phyloP scores from a whole-genome alignment of 2,329 filamentous ascomycete genomes.

The Colletotrichum endophyticum region DNA sequence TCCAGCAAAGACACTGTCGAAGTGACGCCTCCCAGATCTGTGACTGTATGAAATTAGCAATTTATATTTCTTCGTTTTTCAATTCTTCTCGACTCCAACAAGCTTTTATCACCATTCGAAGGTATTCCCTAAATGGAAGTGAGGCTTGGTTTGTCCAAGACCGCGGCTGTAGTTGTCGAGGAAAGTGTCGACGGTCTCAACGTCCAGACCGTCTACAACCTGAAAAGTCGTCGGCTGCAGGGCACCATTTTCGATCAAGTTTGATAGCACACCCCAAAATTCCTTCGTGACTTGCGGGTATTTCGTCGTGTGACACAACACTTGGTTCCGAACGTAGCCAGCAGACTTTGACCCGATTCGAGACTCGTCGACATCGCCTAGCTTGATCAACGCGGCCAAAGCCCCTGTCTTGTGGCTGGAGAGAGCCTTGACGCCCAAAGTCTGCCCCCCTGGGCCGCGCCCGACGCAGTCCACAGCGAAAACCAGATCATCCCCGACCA shows the following conservation, averaged over 20 bases:
- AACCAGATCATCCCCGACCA: background rate
- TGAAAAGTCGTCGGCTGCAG: background rate
- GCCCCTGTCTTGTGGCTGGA: background rate
- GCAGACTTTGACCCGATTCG: background rate
- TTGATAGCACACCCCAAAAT: background rate
- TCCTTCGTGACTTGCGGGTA: background rate
- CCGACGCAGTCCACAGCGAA: background rate
- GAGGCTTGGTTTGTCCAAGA: background rate
- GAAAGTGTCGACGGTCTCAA: background rate
- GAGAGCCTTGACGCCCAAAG: background rate
- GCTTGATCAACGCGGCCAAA: background rate
- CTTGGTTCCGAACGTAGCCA: background rate
- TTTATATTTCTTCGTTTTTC: too few species aligned
- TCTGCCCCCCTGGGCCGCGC: background rate
- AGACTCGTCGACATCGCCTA: background rate
- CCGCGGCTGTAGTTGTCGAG: background rate
- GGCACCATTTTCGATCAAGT: background rate
- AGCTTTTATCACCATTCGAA: background rate
- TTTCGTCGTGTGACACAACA: background rate
- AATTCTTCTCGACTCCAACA: background rate
- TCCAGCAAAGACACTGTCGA: too few species aligned
- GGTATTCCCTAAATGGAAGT: background rate
- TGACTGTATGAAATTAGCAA: too few species aligned
- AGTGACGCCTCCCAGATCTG: too few species aligned
- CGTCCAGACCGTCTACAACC: background rate